Base-by-base conservation (phyloP, 805 yeast species). In the Saturnispora kantuleensis region DNA sequence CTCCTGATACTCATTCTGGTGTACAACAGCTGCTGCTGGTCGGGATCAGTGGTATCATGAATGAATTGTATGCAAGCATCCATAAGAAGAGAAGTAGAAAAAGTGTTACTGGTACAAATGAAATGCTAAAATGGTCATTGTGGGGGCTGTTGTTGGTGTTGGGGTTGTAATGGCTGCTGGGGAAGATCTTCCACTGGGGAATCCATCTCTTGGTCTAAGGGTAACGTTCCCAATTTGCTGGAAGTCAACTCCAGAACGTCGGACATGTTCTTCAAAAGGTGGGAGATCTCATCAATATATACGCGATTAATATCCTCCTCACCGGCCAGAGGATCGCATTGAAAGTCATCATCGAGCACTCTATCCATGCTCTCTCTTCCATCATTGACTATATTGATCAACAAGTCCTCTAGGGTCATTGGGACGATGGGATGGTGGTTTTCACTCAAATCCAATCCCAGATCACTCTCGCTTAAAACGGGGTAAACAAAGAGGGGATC, bases 401-500 rank as follows among this genome's bases (percentile, higher is more conserved):
- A n/a, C n/a, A 10, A 13, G 33, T 40, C 42, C 17, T 34, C 37
- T 15, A 34, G 12, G 13, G 37, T 38, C 15, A 31, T 35, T 42
- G 38, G 12, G n/a, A 15, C 17, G 29, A 31, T 5, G 29, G 30
- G 13, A 39, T 12, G 13, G 30, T 31, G 12, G 34, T 31, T 30
- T 12, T 31, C 42, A 39, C 21, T 31, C 16, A 17, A 31, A n/a
- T 39, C 42, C n/a, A 39, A 39, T 10, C 29, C 42, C 11, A 39
- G n/a, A 10, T 31, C 42, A 18, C 29, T 33, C n/a, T 18, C 9
- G 28, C 32, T 36, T 3, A 42, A 5, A 10, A 18, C 39, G 8
- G 39, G 35, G 16, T 37, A 37, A 8, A 38, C 34, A 37, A 42
- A 42, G n/a, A 42, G 13, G 8, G 45, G 35, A 37, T 42, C 40